Base-by-base conservation (phyloP, 345 rosid species). In the Eutrema heterophyllum region DNA sequence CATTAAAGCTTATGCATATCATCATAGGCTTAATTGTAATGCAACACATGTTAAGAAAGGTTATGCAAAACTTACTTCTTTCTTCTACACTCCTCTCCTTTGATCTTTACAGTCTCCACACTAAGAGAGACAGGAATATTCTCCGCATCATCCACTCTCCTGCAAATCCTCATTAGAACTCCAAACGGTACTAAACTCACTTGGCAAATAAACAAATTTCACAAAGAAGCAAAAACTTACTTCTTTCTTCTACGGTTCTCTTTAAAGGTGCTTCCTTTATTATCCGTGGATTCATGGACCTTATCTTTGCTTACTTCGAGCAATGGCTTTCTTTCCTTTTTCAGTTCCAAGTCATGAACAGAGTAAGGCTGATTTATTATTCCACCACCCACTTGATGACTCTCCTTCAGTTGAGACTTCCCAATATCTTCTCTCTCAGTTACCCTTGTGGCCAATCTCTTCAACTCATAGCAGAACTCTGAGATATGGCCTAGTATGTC, bases 401-500 rank as follows among this genome's bases (percentile, higher is more conserved):
- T 81, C 72, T 72, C 80, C 51, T 64, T 77, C 73, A 56, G 68
- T 40, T 75, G 60, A 50, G 38, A 14, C 50, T 77, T 84, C 32
- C 74, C 86, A 14, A 44, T 73, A 36, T 58, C 71, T 67, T 89
- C 98, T 70, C 83, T 84, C 78, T 85, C 96, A 78, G 81, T 88
- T 3, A 83, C 82, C 63, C 91, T 84, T 6, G 81, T 80, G 0
- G 97, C 92, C 76, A 95, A 63, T 73, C 85, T 90, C 96, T 90
- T 90, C 77, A 92, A 55, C 67, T 88, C 97, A 40, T 79, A 83
- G 79, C 96, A 92, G 46, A 95, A 92, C 39, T 92, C 98, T 1
- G 89, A 81, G 64, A 95, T 87, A 68, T 92, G 99, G 7, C 77
- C 78, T 1, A 95, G 69, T 71, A 92, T 85, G 65, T 90, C 95